Evolutionary conservation across 2,329 filamentous ascomycete genomes (phyloP), one percentile per base, ranked within the genome.

Genomic region (Ambrosiella beaveri): DNA sequence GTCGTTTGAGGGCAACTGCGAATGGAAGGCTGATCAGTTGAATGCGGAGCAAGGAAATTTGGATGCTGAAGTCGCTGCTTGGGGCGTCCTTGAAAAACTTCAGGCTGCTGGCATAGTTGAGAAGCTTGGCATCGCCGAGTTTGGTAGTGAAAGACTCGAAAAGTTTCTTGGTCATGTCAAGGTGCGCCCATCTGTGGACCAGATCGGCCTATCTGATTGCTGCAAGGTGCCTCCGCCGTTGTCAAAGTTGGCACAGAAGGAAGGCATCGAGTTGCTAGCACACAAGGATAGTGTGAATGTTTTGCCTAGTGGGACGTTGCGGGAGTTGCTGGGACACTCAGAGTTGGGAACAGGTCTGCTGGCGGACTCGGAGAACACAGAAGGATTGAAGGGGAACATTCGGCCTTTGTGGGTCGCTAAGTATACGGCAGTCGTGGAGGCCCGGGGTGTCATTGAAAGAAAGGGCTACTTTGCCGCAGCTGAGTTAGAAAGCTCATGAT

Each of bases 391-490:
- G 63, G 90, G 88, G 3, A 82, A 95, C 63, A 77, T 97, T 54
- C 79, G 81, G 60, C 90, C 93, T 36, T 83, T 91, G 68, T 98
- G 93, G 91, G 93, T 97, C 36, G 85, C 91, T 64, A 95, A 97
- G 68, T 98, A 98, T 68, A 96, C 91, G 41, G 93, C 93, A 1
- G 91, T 97, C 60, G 88, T 97, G 45, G 86, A 86, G 69, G 86
- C 97, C 68, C 78, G 93, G 57, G 93, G 93, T 12, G 93, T 98
- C 7, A 91, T 98, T 63, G 93, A 98, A 75, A 95, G 93, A 68
- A 98, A 97, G 74, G 93, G 93, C 7, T 97, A 96, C 70, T 96
- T 96, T 74, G 91, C 91, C 1, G 81, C 83, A 17, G 91, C 90
- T 2, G 84, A 88, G 66, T 70, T 93, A 63, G 73, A 74, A 52